These are phyloP conservation scores for Lodderomyces metapsilosis DNA, from an alignment of 1,139 yeast species.

Conservation along the genomic window DNA sequence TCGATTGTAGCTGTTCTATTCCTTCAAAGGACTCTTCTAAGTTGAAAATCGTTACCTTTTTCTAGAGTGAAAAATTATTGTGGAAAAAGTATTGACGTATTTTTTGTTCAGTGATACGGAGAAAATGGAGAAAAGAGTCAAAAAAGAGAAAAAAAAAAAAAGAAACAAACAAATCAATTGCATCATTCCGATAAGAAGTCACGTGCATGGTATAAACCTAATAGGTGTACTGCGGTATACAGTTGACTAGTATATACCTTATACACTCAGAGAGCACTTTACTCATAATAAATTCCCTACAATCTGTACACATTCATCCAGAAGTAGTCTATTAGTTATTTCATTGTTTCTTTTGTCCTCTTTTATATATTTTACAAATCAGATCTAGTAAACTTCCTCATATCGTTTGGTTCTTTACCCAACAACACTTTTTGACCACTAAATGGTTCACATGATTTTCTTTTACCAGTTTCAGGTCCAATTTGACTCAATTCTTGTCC, in stretches of 20 bases:
- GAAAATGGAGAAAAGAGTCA: background rate
- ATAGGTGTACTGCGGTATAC: too few relatives aligned
- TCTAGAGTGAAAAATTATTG: background rate
- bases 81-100: background rate
- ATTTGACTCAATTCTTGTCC: constrained; percentile 58
- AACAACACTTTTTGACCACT: constrained; percentile 67
- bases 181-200: constrained; percentile 3
- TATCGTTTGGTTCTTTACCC: constrained; percentile 63
- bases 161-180: background rate
- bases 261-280: too few relatives aligned
- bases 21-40: too few relatives aligned
- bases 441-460: constrained; percentile 75
- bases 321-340: too few relatives aligned
- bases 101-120: too few relatives aligned
- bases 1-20: too few relatives aligned
- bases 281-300: too few relatives aligned
- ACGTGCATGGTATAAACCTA: background rate
- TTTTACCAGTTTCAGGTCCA: constrained; percentile 66
- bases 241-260: background rate
- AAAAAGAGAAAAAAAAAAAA: too few relatives aligned
- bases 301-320: too few relatives aligned
- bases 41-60: background rate
- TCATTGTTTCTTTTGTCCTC: background rate
- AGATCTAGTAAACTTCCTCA: constrained; percentile 48
- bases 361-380: constrained; percentile 22